A percentile compares a stretch with the other conserved stretches of the same genome.
These are phyloP conservation scores for Metschnikowia shivogae DNA, from an alignment of 805 yeast genomes.

Conservation along the genomic window DNA sequence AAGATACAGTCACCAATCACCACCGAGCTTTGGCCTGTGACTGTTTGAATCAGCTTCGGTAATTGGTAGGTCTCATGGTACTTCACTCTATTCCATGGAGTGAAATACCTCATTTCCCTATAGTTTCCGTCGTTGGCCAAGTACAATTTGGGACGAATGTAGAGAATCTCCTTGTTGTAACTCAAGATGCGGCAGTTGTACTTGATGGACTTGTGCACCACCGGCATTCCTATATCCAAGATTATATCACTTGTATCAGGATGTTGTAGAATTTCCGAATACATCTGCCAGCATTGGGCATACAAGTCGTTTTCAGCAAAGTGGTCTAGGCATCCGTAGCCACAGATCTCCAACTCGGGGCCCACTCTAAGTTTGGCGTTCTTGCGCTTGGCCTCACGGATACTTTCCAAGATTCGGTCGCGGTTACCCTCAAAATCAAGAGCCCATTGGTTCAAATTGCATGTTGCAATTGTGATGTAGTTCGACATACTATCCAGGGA, in stretches of 20 bases:
- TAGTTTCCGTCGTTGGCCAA: conserved; percentile 97
- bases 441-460: conserved; percentile 98
- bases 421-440: conserved; percentile 96
- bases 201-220: conserved; percentile 78
- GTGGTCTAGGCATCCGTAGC: conserved; percentile 94
- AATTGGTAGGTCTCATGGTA: conserved; percentile 68
- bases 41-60: conserved; percentile 63
- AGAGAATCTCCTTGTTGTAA: conserved; percentile 68
- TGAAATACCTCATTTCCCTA: conserved; percentile 94
- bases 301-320: conserved; percentile 86
- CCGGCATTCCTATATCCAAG: conserved; percentile 93
- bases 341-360: conserved; percentile 92
- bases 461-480: conserved; percentile 83
- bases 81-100: conserved; percentile 86
- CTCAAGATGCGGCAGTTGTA: conserved; percentile 90
- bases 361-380: conserved; percentile 90
- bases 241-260: conserved; percentile 71
- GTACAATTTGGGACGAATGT: conserved; percentile 90
- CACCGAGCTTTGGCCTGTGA: conserved; percentile 64
- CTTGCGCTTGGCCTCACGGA: conserved; percentile 64
- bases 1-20: conserved; percentile 89
- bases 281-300: conserved; percentile 93
- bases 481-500: conserved; percentile 60
- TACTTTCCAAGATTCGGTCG: conserved; percentile 82
- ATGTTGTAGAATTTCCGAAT: conserved; percentile 66